Evolutionary conservation across 148 eudicot species (phyloP), one percentile per base, ranked within the genome.

Genomic region (Agrostemma githago): DNA sequence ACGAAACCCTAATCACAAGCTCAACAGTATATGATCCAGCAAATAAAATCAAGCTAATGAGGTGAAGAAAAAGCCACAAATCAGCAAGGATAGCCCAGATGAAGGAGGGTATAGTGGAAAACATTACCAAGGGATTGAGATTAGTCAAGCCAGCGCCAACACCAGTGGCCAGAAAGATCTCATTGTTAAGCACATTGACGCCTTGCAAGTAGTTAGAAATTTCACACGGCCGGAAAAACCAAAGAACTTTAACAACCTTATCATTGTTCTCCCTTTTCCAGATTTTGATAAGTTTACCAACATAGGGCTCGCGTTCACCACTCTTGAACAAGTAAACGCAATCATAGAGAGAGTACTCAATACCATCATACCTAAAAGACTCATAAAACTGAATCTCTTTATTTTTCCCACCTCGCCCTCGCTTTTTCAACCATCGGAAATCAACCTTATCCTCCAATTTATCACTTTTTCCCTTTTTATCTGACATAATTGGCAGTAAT

Each of bases 191-290:
- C 40, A 78, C 70, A 67, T 74, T 48, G 59, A 62, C 72, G 26
- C 77, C 79, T 53, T 73, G 73, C 17, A 87, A 74, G 80, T 85
- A 80, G 70, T 75, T 71, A 69, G 81, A 72, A 48, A 92, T 86
- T 81, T 92, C 97, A 0, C 65, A 81, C 19, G 96, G 91, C 17
- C 77, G 84, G 62, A 92, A 88, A 80, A 90, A 92, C 97, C 97
- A 92, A 9, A 84, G 81, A 66, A 88, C 46, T 76, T 88, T 87
- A 37, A 92, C 88, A 84, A 61, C 84, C 82, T 74, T 88, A 10
- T 71, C 38, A 68, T 76, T 79, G 37, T 72, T 81, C 19, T 72
- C 39, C 6, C 8, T 34, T 73, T 85, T 89, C 91, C 90, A 92
- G 46, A 90, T 86, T 71, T 83, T 88, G 71, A 86, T 66, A 15